Conservation (phyloP, 1,284 basidiomycete species). For the Microbotryum lychnidis-dioicae region DNA sequence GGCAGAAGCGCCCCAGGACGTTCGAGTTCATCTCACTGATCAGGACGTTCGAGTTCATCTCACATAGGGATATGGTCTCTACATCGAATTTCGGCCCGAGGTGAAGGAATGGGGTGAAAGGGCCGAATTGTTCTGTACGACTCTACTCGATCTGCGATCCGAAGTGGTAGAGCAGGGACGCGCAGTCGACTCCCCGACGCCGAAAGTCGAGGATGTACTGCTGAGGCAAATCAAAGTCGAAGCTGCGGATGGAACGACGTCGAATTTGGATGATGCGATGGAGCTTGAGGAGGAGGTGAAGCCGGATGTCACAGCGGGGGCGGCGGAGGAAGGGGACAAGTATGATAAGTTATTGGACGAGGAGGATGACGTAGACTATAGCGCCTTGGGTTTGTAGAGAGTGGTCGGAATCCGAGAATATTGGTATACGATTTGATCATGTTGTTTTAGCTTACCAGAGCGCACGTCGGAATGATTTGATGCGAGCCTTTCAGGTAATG, state of each 20-base stretch:
- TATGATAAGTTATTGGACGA: constrained; percentile 12
- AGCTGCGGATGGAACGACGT: not conserved
- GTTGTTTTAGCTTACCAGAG: too few species aligned
- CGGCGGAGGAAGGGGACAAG: constrained; percentile 10
- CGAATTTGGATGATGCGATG: not conserved
- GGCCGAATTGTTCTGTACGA: constrained; percentile 43
- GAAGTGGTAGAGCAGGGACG: constrained; percentile 10
- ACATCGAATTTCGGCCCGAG: constrained; percentile 64
- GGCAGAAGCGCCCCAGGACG: not conserved
- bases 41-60: not conserved
- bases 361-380: constrained; percentile 13
- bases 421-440: too few species aligned
- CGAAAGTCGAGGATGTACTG: not conserved
- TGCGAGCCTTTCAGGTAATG: too few species aligned
- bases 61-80: constrained; percentile 54
- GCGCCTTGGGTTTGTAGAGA: constrained; percentile 6
- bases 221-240: constrained; percentile 9
- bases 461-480: too few species aligned
- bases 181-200: not conserved
- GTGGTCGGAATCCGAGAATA: too few species aligned
- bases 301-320: constrained; percentile 18
- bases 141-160: constrained; percentile 1
- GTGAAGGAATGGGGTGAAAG: constrained; percentile 65
- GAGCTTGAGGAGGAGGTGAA: constrained; percentile 9
- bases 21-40: not conserved